These are phyloP conservation scores for Penstemon newberryi DNA, from an alignment of 257 asterid genomes.

Conservation along the genomic window DNA sequence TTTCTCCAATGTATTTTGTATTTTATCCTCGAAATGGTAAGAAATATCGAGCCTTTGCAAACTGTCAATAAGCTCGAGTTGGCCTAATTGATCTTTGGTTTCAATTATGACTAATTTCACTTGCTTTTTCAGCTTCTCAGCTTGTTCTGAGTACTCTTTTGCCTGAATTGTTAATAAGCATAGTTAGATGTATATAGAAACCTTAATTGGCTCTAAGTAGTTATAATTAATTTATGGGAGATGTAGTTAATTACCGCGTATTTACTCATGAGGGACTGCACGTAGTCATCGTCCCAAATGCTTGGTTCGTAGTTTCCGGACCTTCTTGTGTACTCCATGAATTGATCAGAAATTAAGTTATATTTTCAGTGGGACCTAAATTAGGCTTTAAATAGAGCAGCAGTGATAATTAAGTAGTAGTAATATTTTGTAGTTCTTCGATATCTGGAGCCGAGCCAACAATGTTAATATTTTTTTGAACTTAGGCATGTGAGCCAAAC, in stretches of 20 bases:
- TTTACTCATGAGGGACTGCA: constrained; percentile 41
- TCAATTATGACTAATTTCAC: constrained; percentile 31
- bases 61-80: constrained; percentile 46
- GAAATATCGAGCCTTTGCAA: constrained; percentile 51
- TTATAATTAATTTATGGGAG: too few relatives aligned
- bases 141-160: constrained; percentile 30
- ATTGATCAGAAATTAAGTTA: too few relatives aligned
- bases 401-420: too few relatives aligned
- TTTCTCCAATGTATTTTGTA: constrained; percentile 11
- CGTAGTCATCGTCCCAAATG: constrained; percentile 50
- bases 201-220: too few relatives aligned
- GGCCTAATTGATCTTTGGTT: constrained; percentile 27
- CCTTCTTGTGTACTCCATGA: constrained; percentile 29
- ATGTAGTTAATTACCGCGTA: neutral
- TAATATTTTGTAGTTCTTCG: too few relatives aligned
- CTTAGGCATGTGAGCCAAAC: too few relatives aligned
- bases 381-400: too few relatives aligned
- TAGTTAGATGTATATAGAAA: too few relatives aligned
- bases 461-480: too few relatives aligned
- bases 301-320: constrained; percentile 64
- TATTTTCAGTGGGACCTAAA: too few relatives aligned
- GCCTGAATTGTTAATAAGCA: constrained; percentile 32
- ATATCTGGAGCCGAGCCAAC: too few relatives aligned
- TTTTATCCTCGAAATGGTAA: constrained; percentile 36
- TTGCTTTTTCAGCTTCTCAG: constrained; percentile 32